Percentiles rank a stretch among this genome's conserved stretches.
These are phyloP conservation scores for Aspergillus ostianus DNA, from an alignment of 495 filamentous ascomycete species.

Conservation along the genomic window DNA sequence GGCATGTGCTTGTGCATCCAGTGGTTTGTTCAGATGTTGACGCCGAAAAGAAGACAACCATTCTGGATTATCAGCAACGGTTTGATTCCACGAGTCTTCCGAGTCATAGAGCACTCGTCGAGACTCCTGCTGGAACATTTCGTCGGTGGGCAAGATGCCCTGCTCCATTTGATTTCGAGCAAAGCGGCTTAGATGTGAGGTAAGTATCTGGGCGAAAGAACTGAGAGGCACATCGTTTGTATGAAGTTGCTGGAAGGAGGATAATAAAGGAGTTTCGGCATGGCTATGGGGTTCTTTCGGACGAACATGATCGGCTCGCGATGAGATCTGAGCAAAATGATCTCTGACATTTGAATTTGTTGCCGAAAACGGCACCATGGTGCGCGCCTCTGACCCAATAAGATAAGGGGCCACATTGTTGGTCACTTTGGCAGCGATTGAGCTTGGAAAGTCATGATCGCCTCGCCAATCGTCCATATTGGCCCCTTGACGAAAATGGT, in stretches of 20 bases:
- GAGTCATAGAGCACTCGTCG: conserved; percentile 57
- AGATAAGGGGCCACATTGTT: conserved; percentile 59
- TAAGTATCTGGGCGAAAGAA: conserved; percentile 21
- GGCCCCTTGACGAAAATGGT: conserved; percentile 60
- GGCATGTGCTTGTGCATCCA: background rate
- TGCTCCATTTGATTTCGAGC: conserved; percentile 40
- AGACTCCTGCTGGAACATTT: conserved; percentile 53
- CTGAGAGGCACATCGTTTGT: conserved; percentile 1
- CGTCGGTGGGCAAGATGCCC: conserved; percentile 52
- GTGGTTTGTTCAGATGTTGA: conserved; percentile 3
- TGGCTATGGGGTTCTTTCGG: background rate
- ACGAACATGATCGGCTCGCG: conserved; percentile 11
- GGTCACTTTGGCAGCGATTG: conserved; percentile 60
- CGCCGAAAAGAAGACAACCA: conserved; percentile 43
- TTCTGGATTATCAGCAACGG: conserved; percentile 53
- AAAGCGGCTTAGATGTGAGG: conserved; percentile 44
- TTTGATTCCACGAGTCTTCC: conserved; percentile 64
- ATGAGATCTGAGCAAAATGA: conserved; percentile 23
- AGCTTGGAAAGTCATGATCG: conserved; percentile 64
- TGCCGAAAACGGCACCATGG: conserved; percentile 28
- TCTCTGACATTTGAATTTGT: conserved; percentile 14
- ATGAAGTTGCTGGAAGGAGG: conserved; percentile 3
- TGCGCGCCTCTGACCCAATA: conserved; percentile 25
- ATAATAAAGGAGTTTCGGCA: background rate
- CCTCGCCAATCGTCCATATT: conserved; percentile 68